phyloP scores from a whole-genome alignment of 2,329 filamentous ascomycete genomes.

The Didymella arachidicola region DNA sequence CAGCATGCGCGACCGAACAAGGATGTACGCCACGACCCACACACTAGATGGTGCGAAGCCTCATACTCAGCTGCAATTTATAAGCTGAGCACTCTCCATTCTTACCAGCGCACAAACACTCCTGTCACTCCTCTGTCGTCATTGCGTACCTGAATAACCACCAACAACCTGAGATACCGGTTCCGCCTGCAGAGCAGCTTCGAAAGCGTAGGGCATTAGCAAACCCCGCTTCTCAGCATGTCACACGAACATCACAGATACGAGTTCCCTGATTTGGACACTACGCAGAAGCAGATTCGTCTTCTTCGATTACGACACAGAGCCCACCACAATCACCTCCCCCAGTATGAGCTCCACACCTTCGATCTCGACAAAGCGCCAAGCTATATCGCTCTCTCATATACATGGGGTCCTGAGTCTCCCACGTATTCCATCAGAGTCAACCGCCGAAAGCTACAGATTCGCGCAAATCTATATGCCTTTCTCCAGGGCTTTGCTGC shows the following conservation, averaged over 20 bases:
- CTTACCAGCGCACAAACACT: background rate
- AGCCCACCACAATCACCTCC: background rate
- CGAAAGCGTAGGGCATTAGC: background rate
- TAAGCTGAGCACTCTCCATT: background rate
- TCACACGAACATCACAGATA: background rate
- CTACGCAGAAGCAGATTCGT: slow-evolving; percentile 2
- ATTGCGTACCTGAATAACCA: background rate
- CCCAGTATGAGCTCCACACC: slow-evolving; percentile 5
- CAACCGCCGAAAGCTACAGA: background rate
- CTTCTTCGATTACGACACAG: slow-evolving; percentile 5
- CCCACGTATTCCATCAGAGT: background rate
- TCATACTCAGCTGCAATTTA: slow-evolving; percentile 1
- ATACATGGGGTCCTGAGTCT: background rate
- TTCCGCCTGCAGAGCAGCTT: background rate
- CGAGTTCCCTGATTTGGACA: slow-evolving; percentile 1
- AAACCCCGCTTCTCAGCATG: background rate
- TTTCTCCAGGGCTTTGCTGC: background rate
- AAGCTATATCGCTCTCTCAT: background rate
- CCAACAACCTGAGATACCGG: background rate
- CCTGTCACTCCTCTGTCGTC: background rate
- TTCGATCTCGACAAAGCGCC: slow-evolving; percentile 1
- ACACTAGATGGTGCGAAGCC: background rate
- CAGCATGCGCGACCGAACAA: slow-evolving; percentile 3
- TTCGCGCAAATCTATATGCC: background rate
- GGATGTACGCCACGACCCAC: slow-evolving; percentile 1